These are phyloP conservation scores for Tulasnella sp. DNA, from an alignment of 768 basidiomycete species.

Conservation along the genomic window DNA sequence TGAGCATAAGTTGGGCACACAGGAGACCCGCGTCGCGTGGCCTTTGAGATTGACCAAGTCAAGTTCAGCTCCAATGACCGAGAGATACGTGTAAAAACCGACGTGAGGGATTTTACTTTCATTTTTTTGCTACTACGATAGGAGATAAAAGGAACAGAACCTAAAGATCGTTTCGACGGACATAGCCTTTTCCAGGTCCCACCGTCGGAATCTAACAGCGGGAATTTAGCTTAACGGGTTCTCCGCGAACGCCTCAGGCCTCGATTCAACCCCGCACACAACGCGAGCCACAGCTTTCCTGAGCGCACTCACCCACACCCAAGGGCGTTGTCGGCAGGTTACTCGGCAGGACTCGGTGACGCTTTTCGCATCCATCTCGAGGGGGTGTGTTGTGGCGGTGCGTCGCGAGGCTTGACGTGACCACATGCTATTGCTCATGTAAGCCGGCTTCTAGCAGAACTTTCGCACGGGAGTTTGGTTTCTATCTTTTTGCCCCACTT, in stretches of 20 bases:
- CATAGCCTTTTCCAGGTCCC: background rate
- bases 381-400: background rate
- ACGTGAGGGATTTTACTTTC: background rate
- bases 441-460: background rate
- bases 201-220: background rate
- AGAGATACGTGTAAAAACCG: background rate
- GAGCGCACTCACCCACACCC: background rate
- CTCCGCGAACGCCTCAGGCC: background rate
- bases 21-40: background rate
- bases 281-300: background rate
- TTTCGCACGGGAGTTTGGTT: background rate
- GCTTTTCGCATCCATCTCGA: background rate
- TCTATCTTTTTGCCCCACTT: background rate
- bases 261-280: background rate
- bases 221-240: background rate
- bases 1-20: background rate
- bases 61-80: background rate
- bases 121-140: background rate
- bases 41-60: background rate
- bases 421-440: background rate
- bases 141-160: background rate
- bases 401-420: no score
- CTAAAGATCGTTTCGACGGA: background rate
- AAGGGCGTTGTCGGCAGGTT: background rate
- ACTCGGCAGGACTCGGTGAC: background rate